These are phyloP conservation scores for Xylaria castorea DNA, from an alignment of 495 filamentous ascomycete species.

Conservation along the genomic window DNA sequence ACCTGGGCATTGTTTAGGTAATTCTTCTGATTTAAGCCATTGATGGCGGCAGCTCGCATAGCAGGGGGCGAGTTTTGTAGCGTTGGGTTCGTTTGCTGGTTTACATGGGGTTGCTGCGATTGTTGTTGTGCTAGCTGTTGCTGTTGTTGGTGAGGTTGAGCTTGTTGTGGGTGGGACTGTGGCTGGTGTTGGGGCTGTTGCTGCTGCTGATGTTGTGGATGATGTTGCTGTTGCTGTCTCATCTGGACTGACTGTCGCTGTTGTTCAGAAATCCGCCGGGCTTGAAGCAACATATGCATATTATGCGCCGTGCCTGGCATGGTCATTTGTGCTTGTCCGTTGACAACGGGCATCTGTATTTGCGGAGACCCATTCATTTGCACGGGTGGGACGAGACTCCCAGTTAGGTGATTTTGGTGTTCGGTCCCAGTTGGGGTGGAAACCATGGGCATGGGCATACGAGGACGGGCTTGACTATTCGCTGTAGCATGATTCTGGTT, in stretches of 20 bases:
- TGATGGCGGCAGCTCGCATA: slow-evolving; percentile 55
- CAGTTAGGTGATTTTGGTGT: slow-evolving; percentile 50
- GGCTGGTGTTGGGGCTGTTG: slow-evolving; percentile 41
- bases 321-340: slow-evolving; percentile 65
- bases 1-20: slow-evolving; percentile 54
- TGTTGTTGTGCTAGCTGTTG: slow-evolving; percentile 47
- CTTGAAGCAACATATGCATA: slow-evolving; percentile 58
- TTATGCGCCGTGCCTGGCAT: slow-evolving; percentile 71
- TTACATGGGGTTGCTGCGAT: slow-evolving; percentile 45
- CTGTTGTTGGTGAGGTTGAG: slow-evolving; percentile 41
- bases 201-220: slow-evolving; percentile 49
- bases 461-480: slow-evolving; percentile 46
- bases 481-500: slow-evolving; percentile 46
- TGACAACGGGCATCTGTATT: slow-evolving; percentile 69
- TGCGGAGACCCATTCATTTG: slow-evolving; percentile 74
- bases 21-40: slow-evolving; percentile 57
- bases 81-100: slow-evolving; percentile 42
- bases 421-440: slow-evolving; percentile 49
- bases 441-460: slow-evolving; percentile 52
- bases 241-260: slow-evolving; percentile 62
- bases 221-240: slow-evolving; percentile 54
- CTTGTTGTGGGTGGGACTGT: slow-evolving; percentile 39
- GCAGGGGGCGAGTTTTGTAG: slow-evolving; percentile 48
- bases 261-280: slow-evolving; percentile 68
- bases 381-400: slow-evolving; percentile 61